Conservation (phyloP, 2,329 filamentous ascomycete genomes). For the Arthrocladium fulminans region DNA sequence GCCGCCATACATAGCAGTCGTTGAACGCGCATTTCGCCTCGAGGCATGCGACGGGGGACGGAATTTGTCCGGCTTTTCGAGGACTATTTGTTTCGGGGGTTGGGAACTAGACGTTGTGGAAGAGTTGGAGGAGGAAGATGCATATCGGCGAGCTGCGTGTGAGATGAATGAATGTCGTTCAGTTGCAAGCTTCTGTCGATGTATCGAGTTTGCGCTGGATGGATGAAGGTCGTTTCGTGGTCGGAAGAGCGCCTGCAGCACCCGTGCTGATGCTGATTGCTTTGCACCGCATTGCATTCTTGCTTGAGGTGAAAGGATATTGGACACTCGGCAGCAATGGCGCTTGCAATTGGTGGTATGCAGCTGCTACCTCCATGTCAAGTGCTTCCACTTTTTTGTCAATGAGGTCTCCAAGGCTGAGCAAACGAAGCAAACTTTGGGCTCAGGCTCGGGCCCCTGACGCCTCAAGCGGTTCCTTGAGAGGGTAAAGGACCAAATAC, state of each 20-base stretch:
- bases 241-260: neutral
- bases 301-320: neutral
- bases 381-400: neutral
- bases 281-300: slow-evolving; percentile 1
- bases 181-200: neutral
- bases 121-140: neutral
- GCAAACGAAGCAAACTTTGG: neutral
- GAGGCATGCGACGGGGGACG: slow-evolving; percentile 83
- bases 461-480: neutral
- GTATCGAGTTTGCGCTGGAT: neutral
- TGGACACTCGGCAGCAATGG: too few species aligned
- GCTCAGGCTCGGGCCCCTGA: too few species aligned
- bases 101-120: neutral
- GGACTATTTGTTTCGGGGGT: slow-evolving; percentile 52
- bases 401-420: neutral
- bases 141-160: neutral
- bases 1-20: slow-evolving; percentile 60
- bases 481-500: neutral
- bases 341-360: neutral
- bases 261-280: neutral
- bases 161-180: neutral
- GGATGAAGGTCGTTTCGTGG: neutral
- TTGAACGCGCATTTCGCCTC: slow-evolving; percentile 50
- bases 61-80: slow-evolving; percentile 83
- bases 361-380: neutral